Percentiles rank a stretch among this genome's conserved stretches.
phyloP scores from a whole-genome alignment of 495 filamentous ascomycete species.

The Penicillium silybi region DNA sequence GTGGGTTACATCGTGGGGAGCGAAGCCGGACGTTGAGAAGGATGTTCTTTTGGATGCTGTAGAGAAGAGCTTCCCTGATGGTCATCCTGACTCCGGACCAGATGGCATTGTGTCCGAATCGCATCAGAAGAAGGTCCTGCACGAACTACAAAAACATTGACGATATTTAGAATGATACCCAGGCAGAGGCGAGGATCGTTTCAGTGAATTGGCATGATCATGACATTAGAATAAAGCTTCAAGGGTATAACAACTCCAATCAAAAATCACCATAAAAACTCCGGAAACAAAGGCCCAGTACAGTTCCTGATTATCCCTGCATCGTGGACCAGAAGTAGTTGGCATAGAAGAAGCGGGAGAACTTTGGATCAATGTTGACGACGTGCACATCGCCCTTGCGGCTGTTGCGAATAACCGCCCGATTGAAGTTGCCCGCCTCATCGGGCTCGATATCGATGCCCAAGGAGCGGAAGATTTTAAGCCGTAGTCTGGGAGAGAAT shows the following conservation, averaged over 20 bases:
- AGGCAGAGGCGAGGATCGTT: background rate
- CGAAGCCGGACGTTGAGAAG: conserved; percentile 13
- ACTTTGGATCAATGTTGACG: conserved; percentile 89
- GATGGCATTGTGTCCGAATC: conserved; percentile 19
- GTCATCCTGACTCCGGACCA: conserved; percentile 3
- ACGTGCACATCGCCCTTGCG: conserved; percentile 90
- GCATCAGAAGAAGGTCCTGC: conserved; percentile 22
- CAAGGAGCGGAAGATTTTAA: conserved; percentile 87
- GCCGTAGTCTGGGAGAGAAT: conserved; percentile 55
- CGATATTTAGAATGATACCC: background rate
- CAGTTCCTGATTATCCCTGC: conserved; percentile 37
- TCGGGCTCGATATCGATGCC: conserved; percentile 88
- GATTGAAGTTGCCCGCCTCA: conserved; percentile 73
- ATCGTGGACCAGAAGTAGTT: conserved; percentile 95
- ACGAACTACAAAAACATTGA: conserved; percentile 13
- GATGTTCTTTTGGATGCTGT: conserved; percentile 31
- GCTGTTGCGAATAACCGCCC: conserved; percentile 81
- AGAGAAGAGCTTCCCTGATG: conserved; percentile 29
- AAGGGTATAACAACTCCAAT: conserved; percentile 22
- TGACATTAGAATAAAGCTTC: conserved; percentile 11
- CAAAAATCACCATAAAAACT: conserved; percentile 15
- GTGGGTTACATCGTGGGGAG: conserved; percentile 35
- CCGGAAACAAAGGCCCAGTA: conserved; percentile 4
- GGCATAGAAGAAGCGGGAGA: conserved; percentile 87
- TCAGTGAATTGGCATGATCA: conserved; percentile 7